Percentiles rank a stretch among this genome's conserved stretches.
phyloP scores from a whole-genome alignment of 345 rosid genomes.

The Lepidium africanum region DNA sequence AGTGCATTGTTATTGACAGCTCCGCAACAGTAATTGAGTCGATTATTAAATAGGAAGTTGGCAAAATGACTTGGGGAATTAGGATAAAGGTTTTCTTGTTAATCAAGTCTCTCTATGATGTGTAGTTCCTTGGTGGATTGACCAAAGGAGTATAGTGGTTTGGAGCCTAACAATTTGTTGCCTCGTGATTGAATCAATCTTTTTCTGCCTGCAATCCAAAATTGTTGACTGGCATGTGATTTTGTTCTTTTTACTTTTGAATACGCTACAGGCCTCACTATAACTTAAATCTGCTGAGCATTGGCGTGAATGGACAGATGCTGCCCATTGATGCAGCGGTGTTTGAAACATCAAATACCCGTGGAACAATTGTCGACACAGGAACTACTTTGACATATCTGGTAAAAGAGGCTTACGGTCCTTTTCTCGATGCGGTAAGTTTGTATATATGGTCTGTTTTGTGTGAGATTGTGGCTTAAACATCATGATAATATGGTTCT shows the following conservation, averaged over 20 bases:
- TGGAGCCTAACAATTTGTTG: neutral
- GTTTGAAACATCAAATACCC: slow-evolving; percentile 57
- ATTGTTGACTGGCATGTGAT: neutral
- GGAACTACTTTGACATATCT: slow-evolving; percentile 98
- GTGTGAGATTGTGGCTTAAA: neutral
- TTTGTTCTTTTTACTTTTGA: neutral
- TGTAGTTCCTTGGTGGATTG: neutral
- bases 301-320: slow-evolving; percentile 61
- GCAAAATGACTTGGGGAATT: neutral
- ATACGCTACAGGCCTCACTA: slow-evolving; percentile 83
- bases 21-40: neutral
- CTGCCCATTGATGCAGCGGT: slow-evolving; percentile 59
- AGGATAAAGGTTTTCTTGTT: neutral
- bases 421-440: slow-evolving; percentile 83
- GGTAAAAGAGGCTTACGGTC: slow-evolving; percentile 75
- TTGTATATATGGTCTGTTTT: neutral
- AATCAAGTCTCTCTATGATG: neutral
- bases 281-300: slow-evolving; percentile 77
- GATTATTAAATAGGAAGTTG: neutral
- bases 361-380: slow-evolving; percentile 90
- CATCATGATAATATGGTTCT: neutral
- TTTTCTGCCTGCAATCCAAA: neutral
- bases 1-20: neutral
- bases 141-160: neutral
- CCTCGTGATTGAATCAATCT: neutral